phyloP scores from a whole-genome alignment of 78 protist genomes.

The Chrysochromulina tobinii region DNA sequence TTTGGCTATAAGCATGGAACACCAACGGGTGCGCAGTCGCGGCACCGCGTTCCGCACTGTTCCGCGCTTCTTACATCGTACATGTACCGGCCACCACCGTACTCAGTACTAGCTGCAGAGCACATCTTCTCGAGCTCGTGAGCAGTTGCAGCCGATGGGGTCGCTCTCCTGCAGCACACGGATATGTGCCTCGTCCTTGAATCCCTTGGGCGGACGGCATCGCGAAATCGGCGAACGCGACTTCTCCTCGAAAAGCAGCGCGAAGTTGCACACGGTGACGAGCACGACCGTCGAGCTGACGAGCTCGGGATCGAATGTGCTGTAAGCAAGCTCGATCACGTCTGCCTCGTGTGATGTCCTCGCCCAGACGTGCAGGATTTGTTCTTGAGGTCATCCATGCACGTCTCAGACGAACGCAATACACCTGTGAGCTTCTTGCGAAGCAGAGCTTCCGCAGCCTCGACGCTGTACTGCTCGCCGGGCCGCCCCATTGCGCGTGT shows the following conservation, averaged over 20 bases:
- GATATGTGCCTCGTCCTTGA: background rate
- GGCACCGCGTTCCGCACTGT: no score
- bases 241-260: background rate
- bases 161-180: background rate
- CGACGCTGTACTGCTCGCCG: background rate
- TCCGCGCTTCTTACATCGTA: no score
- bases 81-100: no score
- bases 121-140: no score
- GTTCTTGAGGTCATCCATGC: background rate
- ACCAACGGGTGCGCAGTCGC: no score
- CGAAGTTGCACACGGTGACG: background rate
- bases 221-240: background rate
- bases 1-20: no score
- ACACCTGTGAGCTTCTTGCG: constrained; percentile 30
- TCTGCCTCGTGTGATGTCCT: background rate
- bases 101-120: no score
- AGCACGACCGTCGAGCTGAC: background rate
- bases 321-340: background rate
- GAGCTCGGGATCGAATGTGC: background rate
- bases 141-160: no score
- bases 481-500: constrained; percentile 20
- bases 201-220: background rate
- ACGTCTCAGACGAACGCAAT: background rate
- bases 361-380: constrained; percentile 49
- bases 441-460: constrained; percentile 15